A percentile compares a stretch with the other conserved stretches of the same genome.
phyloP scores from a whole-genome alignment of 2,329 filamentous ascomycete species.

The Xylariaceae sp. region DNA sequence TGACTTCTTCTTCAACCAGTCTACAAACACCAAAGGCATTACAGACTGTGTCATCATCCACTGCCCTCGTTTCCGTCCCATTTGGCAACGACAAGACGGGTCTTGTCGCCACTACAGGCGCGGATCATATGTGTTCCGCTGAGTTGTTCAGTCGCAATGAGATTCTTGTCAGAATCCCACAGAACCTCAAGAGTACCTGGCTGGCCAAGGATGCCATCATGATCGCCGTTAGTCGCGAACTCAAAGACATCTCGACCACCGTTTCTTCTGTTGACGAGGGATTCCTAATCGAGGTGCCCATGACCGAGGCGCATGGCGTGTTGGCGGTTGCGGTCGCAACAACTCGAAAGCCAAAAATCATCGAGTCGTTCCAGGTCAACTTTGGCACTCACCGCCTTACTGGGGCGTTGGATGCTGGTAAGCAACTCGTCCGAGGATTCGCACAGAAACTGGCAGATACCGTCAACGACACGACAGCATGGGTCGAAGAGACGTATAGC shows the following conservation, averaged over 20 bases:
- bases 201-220: slow-evolving; percentile 55
- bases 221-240: slow-evolving; percentile 52
- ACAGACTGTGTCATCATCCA: slow-evolving; percentile 32
- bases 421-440: slow-evolving; percentile 37
- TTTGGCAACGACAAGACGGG: slow-evolving; percentile 38
- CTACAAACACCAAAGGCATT: slow-evolving; percentile 33
- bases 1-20: slow-evolving; percentile 24
- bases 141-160: slow-evolving; percentile 46
- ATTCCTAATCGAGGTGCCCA: slow-evolving; percentile 51
- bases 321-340: slow-evolving; percentile 58
- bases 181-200: slow-evolving; percentile 51
- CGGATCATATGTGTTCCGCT: slow-evolving; percentile 43
- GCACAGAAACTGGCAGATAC: slow-evolving; percentile 42
- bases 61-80: slow-evolving; percentile 39
- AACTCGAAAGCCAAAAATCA: slow-evolving; percentile 57
- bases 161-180: slow-evolving; percentile 54
- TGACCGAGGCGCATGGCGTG: slow-evolving; percentile 55
- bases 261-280: slow-evolving; percentile 49
- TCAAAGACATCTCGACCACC: slow-evolving; percentile 46
- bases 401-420: slow-evolving; percentile 44
- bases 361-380: slow-evolving; percentile 59
- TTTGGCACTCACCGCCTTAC: slow-evolving; percentile 51
- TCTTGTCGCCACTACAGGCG: slow-evolving; percentile 25
- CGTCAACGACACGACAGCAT: slow-evolving; percentile 35
- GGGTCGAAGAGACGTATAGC: slow-evolving; percentile 32